Evolutionary conservation across 176 grass and related monocot species (phyloP), one percentile per base, ranked within the genome.

Genomic region (bread wheat (Triticum aestivum)): DNA sequence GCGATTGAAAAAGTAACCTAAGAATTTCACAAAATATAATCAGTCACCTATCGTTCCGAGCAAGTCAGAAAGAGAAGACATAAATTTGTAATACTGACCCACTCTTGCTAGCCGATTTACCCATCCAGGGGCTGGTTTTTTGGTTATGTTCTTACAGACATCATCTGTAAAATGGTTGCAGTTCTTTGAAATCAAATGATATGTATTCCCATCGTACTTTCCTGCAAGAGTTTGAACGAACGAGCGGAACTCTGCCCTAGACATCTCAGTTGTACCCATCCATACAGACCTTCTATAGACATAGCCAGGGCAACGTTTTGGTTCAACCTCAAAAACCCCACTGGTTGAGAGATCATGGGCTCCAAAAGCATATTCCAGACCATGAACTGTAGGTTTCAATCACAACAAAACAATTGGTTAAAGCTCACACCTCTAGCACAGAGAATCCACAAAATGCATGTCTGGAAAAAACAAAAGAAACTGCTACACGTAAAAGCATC

Each of bases 121-220:
- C 95, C 92, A 97, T 51, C 92, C 87, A 33, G 95, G 90, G 58
- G 86, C 86, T 6, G 88, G 61, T 82, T 93, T 93, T 30, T 87
- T 73, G 32, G 91, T 93, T 49, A 95, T 82, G 67, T 84, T 61
- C 34, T 83, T 90, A 67, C 87, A 89, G 9, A 97, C 87, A 83
- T 95, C 91, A 80, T 95, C 91, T 44, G 89, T 97, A 87, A 95
- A 97, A 87, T 94, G 87, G 86, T 97, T 97, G 89, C 92, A 94
- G 45, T 94, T 97, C 84, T 94, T 97, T 67, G 82, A 84, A 80
- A 97, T 88, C 81, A 97, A 89, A 86, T 97, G 79, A 29, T 97
- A 95, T 3, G 79, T 38, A 64, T 97, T 87, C 3, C 93, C 95
- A 61, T 93, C 84, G 81, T 97, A 97, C 72, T 89, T 91, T 51